These are phyloP conservation scores for Candida wancherniae DNA, from an alignment of 805 yeast species.

Conservation along the genomic window DNA sequence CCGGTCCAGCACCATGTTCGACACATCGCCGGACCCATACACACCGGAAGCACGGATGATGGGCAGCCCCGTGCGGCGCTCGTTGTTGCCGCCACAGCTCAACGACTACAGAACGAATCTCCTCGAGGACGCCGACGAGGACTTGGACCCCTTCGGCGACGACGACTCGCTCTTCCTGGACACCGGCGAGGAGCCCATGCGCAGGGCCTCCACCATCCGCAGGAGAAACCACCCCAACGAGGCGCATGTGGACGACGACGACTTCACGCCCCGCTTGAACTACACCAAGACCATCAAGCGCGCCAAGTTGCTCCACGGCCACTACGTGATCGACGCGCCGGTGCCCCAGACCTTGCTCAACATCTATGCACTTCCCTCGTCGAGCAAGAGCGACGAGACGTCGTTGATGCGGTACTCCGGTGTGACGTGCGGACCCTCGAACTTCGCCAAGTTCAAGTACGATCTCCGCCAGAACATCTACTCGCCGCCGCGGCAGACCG, in stretches of 20 bases:
- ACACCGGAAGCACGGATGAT: slow-evolving; percentile 1
- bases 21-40: slow-evolving; percentile 1
- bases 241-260: slow-evolving; percentile 28
- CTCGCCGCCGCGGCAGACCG: slow-evolving; percentile 74
- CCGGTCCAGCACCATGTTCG: slow-evolving; percentile 8
- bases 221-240: slow-evolving; percentile 17
- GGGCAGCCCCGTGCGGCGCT: slow-evolving; percentile 4
- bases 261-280: slow-evolving; percentile 36
- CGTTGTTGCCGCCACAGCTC: slow-evolving; percentile 12
- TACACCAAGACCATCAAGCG: slow-evolving; percentile 40
- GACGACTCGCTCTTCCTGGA: slow-evolving; percentile 41
- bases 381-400: slow-evolving; percentile 46
- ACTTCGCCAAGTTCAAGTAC: slow-evolving; percentile 58
- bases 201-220: slow-evolving; percentile 29
- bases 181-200: slow-evolving; percentile 34
- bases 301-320: slow-evolving; percentile 52
- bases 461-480: slow-evolving; percentile 81
- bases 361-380: slow-evolving; percentile 22
- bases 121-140: slow-evolving; percentile 36
- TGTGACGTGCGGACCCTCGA: slow-evolving; percentile 84
- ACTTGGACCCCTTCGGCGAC: slow-evolving; percentile 41
- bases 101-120: slow-evolving; percentile 37
- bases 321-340: slow-evolving; percentile 42
- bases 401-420: slow-evolving; percentile 91
- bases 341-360: slow-evolving; percentile 35